phyloP scores from a whole-genome alignment of 2,329 filamentous ascomycete species.

The Pseudocercospora vitis region DNA sequence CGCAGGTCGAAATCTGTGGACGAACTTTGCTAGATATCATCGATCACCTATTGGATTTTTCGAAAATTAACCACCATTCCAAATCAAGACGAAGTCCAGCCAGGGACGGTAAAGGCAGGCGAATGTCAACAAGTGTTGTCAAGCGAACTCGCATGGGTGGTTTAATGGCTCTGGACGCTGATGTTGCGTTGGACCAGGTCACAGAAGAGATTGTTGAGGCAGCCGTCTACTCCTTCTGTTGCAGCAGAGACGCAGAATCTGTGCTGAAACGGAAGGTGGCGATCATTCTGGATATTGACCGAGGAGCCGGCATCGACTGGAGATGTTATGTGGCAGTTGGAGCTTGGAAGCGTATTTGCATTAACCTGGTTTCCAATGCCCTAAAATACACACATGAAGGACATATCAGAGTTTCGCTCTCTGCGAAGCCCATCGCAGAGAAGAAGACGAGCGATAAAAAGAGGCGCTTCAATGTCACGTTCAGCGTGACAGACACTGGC shows the following conservation, averaged over 20 bases:
- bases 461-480: conserved; percentile 27
- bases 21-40: conserved; percentile 53
- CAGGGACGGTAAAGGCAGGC: conserved; percentile 12
- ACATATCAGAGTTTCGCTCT: conserved; percentile 41
- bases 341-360: conserved; percentile 49
- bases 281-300: conserved; percentile 49
- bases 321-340: conserved; percentile 46
- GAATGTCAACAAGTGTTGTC: conserved; percentile 12
- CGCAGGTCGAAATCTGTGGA: conserved; percentile 53
- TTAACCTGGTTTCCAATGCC: conserved; percentile 50
- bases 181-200: conserved; percentile 47
- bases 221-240: conserved; percentile 43
- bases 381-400: conserved; percentile 50
- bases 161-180: conserved; percentile 28
- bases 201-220: conserved; percentile 58
- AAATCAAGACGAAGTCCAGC: conserved; percentile 17
- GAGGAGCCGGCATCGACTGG: conserved; percentile 42
- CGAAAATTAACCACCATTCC: conserved; percentile 45
- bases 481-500: conserved; percentile 61
- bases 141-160: conserved; percentile 25
- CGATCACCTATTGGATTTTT: conserved; percentile 46
- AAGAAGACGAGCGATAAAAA: conserved; percentile 21
- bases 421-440: conserved; percentile 22
- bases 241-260: conserved; percentile 26
- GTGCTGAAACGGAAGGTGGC: conserved; percentile 42